Percentiles rank a stretch among this genome's conserved stretches.
Conservation (phyloP, 305 asterid genomes). For the Fraxinus latifolia region DNA sequence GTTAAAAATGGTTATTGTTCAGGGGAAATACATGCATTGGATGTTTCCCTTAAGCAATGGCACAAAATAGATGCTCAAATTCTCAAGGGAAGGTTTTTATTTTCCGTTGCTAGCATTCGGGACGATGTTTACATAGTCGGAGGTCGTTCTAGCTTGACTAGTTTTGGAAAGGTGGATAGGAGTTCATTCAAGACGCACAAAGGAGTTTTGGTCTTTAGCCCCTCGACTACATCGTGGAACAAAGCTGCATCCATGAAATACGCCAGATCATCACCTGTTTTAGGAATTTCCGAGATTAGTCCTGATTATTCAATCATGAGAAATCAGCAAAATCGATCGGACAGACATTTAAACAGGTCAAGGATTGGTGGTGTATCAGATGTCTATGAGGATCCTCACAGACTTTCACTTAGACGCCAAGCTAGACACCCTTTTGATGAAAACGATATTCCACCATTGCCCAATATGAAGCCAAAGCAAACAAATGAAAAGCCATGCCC, state of each 20-base stretch:
- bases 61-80: constrained; percentile 63
- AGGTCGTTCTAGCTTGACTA: constrained; percentile 89
- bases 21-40: constrained; percentile 78
- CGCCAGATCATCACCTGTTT: constrained; percentile 75
- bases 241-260: constrained; percentile 77
- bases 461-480: constrained; percentile 42
- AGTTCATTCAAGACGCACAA: constrained; percentile 88
- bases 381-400: constrained; percentile 94
- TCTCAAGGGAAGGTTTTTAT: constrained; percentile 71
- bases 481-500: constrained; percentile 35
- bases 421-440: constrained; percentile 57
- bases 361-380: constrained; percentile 70
- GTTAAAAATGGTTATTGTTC: constrained; percentile 79
- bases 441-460: constrained; percentile 39
- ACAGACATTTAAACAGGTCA: constrained; percentile 51
- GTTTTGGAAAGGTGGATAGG: constrained; percentile 72
- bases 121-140: constrained; percentile 70
- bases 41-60: constrained; percentile 67
- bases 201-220: constrained; percentile 66
- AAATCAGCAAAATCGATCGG: constrained; percentile 57
- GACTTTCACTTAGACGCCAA: constrained; percentile 78
- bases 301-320: constrained; percentile 46
- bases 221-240: constrained; percentile 66
- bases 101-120: constrained; percentile 61
- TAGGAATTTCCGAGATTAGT: constrained; percentile 66